Conservation (phyloP, 768 basidiomycete genomes). For the Lyophyllum semitale region DNA sequence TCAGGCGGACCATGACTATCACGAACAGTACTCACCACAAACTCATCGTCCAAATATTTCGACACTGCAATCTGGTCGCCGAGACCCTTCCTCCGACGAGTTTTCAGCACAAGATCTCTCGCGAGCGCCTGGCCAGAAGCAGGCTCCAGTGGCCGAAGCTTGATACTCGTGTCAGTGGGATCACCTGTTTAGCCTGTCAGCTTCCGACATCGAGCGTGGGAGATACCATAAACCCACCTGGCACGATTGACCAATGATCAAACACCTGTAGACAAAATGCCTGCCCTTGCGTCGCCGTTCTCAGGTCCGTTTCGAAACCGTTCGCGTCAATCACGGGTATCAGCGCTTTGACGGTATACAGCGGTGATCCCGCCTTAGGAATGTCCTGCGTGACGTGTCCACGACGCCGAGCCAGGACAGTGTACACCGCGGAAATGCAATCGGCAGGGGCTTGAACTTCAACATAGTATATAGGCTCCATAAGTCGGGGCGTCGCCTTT, state of each 20-base stretch:
- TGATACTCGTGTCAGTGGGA: constrained; percentile 96
- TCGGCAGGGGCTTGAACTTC: constrained; percentile 99
- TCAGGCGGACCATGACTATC: constrained; percentile 10
- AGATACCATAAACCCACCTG: constrained; percentile 56
- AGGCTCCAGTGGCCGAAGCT: constrained; percentile 93
- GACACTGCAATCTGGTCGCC: constrained; percentile 97
- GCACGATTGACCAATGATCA: constrained; percentile 99
- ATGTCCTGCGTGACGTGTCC: constrained; percentile 99
- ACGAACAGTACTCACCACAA: constrained; percentile 65
- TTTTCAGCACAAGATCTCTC: constrained; percentile 94
- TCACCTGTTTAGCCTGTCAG: constrained; percentile 60
- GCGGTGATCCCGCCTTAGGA: constrained; percentile 95
- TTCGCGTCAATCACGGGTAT: constrained; percentile 99
- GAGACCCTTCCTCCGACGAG: constrained; percentile 92
- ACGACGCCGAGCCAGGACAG: constrained; percentile 95
- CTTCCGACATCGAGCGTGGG: constrained; percentile 21
- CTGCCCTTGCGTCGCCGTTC: constrained; percentile 97
- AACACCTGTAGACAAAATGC: constrained; percentile 98
- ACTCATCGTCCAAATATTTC: constrained; percentile 97
- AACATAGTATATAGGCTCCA: constrained; percentile 98
- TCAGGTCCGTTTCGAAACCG: constrained; percentile 96
- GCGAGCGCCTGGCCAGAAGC: constrained; percentile 96
- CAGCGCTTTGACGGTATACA: constrained; percentile 97
- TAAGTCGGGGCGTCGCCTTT: constrained; percentile 90
- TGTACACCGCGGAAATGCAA: constrained; percentile 98